phyloP scores from a whole-genome alignment of 1,284 basidiomycete genomes.

The Ganoderma lingzhi region DNA sequence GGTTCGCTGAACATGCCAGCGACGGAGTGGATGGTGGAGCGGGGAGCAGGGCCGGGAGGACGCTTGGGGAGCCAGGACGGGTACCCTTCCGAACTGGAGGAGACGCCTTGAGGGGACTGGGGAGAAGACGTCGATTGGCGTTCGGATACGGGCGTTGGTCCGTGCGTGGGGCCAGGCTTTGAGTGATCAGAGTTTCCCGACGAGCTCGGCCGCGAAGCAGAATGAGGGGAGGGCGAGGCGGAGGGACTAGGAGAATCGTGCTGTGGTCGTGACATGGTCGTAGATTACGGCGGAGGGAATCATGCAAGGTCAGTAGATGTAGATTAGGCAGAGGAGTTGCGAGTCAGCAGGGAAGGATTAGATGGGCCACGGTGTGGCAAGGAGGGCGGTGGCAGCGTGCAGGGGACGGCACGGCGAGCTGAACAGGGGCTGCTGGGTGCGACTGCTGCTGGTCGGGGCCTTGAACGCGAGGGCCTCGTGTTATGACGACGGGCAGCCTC shows the following conservation, averaged over 20 bases:
- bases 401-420: slow-evolving; percentile 38
- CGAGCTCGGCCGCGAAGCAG: slow-evolving; percentile 38
- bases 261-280: slow-evolving; percentile 46
- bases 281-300: slow-evolving; percentile 36
- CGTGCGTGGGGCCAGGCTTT: slow-evolving; percentile 28
- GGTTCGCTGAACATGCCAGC: slow-evolving; percentile 50
- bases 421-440: slow-evolving; percentile 40
- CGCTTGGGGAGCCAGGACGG: slow-evolving; percentile 83
- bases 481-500: slow-evolving; percentile 44
- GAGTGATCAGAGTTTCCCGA: slow-evolving; percentile 33
- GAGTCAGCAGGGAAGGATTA: slow-evolving; percentile 36
- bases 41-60: slow-evolving; percentile 77
- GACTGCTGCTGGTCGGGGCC: slow-evolving; percentile 39
- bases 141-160: slow-evolving; percentile 35
- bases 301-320: slow-evolving; percentile 40
- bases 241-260: slow-evolving; percentile 38
- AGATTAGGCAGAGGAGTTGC: slow-evolving; percentile 33
- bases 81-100: slow-evolving; percentile 67
- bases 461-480: slow-evolving; percentile 47
- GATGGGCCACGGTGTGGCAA: slow-evolving; percentile 39
- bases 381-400: slow-evolving; percentile 33
- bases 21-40: slow-evolving; percentile 66
- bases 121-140: slow-evolving; percentile 35
- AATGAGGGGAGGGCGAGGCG: slow-evolving; percentile 39
- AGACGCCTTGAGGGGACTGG: slow-evolving; percentile 40